These are phyloP conservation scores for Angomonas deanei DNA, from an alignment of 208 protist genomes.

Conservation along the genomic window DNA sequence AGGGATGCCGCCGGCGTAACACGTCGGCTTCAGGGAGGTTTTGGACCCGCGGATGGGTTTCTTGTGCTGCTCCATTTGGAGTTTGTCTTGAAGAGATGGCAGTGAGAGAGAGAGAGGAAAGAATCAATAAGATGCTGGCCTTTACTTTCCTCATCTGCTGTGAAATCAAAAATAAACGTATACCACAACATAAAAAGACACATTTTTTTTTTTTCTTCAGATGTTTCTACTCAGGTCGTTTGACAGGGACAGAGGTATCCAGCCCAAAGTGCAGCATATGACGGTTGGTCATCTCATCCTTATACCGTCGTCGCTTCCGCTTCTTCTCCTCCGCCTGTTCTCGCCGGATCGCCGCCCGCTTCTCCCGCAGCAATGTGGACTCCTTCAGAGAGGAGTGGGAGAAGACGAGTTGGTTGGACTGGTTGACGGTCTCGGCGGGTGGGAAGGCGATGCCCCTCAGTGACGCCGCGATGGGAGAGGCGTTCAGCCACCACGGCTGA, in stretches of 20 bases:
- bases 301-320: conserved; percentile 3
- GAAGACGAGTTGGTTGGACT: conserved; percentile 36
- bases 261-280: conserved; percentile 81
- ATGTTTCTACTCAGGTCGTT: conserved; percentile 2
- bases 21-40: not conserved
- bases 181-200: not conserved
- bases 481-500: conserved; percentile 71
- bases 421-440: conserved; percentile 21
- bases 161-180: not conserved
- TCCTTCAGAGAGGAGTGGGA: conserved; percentile 30
- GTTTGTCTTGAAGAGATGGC: not conserved
- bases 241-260: conserved; percentile 62
- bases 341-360: conserved; percentile 12
- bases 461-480: conserved; percentile 35
- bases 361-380: conserved; percentile 25
- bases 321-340: conserved; percentile 6
- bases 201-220: not conserved
- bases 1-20: not conserved
- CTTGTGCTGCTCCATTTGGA: not conserved
- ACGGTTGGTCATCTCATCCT: conserved; percentile 30
- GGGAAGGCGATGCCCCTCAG: conserved; percentile 57
- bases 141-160: not conserved
- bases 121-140: not conserved
- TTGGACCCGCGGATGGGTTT: not conserved
- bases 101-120: not conserved